Conservation (phyloP, 805 yeast species). For the Barnettozyma salicaria region DNA sequence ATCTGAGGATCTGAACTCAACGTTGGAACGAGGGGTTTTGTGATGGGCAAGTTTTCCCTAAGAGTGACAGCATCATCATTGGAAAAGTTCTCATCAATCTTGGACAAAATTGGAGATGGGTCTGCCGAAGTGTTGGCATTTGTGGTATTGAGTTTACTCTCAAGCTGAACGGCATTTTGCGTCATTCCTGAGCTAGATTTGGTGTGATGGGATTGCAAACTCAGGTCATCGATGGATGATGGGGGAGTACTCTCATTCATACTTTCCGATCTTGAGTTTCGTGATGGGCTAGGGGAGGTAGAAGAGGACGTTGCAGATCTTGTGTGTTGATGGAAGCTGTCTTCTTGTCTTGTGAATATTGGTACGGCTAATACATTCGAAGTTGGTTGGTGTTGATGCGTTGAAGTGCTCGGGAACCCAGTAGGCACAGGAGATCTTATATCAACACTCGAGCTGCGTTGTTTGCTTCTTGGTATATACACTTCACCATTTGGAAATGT, state of each 20-base stretch:
- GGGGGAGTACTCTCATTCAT: constrained; percentile 26
- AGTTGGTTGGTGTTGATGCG: constrained; percentile 3
- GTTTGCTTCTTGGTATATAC: constrained; percentile 26
- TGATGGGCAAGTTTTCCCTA: not conserved
- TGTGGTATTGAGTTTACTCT: no score
- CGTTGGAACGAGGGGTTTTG: not conserved
- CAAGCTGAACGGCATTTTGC: no score
- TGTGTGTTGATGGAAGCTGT: not conserved
- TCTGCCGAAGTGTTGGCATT: no score
- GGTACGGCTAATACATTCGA: constrained; percentile 1
- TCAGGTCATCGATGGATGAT: constrained; percentile 26
- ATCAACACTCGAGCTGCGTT: constrained; percentile 17
- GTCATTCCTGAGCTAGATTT: no score
- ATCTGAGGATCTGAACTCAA: not conserved
- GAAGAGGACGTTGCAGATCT: constrained; percentile 12
- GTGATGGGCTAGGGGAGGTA: constrained; percentile 25
- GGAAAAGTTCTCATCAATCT: constrained; percentile 17
- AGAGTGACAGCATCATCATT: not conserved
- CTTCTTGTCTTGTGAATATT: not conserved
- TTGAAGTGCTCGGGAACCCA: constrained; percentile 5
- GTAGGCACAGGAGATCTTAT: no score
- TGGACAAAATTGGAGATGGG: constrained; percentile 14
- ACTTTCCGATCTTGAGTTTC: constrained; percentile 24
- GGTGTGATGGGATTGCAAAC: constrained; percentile 3
- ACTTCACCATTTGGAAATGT: constrained; percentile 29